Evolutionary conservation across 129 eudicot species (phyloP).

Genomic region (Artemisia argyi): DNA sequence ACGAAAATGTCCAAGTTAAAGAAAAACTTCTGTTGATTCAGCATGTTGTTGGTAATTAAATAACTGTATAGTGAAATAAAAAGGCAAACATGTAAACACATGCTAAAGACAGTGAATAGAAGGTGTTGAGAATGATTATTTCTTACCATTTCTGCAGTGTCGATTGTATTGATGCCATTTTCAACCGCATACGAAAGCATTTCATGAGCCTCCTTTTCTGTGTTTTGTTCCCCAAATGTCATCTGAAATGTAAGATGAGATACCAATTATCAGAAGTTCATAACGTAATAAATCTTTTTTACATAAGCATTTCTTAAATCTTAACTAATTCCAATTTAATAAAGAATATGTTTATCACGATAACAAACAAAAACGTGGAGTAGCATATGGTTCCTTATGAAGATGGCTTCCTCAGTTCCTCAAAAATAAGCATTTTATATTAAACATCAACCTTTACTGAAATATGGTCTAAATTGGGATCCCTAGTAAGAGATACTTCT

Average conservation of each 20-base stretch:
- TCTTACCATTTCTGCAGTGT: slow-evolving; percentile 87
- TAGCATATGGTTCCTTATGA: neutral
- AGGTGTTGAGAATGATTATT: slow-evolving; percentile 1
- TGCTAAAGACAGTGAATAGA: neutral
- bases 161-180: slow-evolving; percentile 76
- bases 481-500: neutral
- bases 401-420: neutral
- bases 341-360: neutral
- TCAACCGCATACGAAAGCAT: slow-evolving; percentile 75
- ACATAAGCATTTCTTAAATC: too few relatives aligned
- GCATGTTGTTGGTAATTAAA: neutral
- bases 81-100: neutral
- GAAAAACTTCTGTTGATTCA: too few relatives aligned
- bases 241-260: slow-evolving; percentile 46
- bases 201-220: slow-evolving; percentile 97
- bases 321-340: too few relatives aligned
- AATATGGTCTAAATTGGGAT: neutral
- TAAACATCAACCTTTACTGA: neutral
- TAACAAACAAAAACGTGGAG: neutral
- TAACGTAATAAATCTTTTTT: too few relatives aligned
- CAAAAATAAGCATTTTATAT: neutral
- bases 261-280: slow-evolving; percentile 10
- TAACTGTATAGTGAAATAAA: neutral
- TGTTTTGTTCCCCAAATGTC: slow-evolving; percentile 97
- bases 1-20: too few relatives aligned